Base-by-base conservation (phyloP, 1,139 yeast genomes). In the Kodamaea sp. region DNA sequence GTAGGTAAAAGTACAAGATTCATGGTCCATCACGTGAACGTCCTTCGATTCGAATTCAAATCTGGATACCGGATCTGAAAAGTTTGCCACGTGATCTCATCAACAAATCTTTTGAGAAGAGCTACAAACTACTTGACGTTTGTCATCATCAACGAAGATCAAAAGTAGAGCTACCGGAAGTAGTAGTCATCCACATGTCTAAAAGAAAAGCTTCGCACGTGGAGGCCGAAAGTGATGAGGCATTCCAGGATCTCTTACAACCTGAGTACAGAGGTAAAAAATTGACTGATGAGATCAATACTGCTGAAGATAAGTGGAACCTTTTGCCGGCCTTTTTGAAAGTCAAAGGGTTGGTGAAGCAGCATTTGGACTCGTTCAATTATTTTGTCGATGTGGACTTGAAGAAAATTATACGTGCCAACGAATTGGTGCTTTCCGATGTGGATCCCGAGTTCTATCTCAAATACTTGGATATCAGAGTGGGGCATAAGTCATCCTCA, bases 381-480 rank as follows among this genome's bases (percentile, higher is more conserved):
- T 92, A 87, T 63, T 92, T 92, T 60, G 95, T 92, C 19, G 97
- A 94, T 54, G 82, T 80, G 7, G 99, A 92, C 56, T 73, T 92
- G 59, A 88, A 85, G 63, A 92, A 92, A 58, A 94, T 92, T 57
- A 84, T 92, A 43, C 70, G 78, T 49, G 98, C 99, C 19, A 92
- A 92, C 59, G 94, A 90, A 61, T 66, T 78, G 41, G 90, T 92
- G 24, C 70, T 92, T 28, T 83, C 95, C 45, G 99, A 92, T 61
- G 97, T 92, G 21, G 97, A 90, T 63, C 98, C 98, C 0, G 96
- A 90, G 55, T 92, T 92, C 55, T 92, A 90, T 53, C 71, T 94
- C 55, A 88, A 88, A 51, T 92, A 92, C 57, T 72, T 87, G 42
- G 97, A 92, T 57, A 92, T 92, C 47, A 72, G 97, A 50, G 90